Conservation (phyloP, 1,284 basidiomycete genomes). For the Ustilago esculenta region DNA sequence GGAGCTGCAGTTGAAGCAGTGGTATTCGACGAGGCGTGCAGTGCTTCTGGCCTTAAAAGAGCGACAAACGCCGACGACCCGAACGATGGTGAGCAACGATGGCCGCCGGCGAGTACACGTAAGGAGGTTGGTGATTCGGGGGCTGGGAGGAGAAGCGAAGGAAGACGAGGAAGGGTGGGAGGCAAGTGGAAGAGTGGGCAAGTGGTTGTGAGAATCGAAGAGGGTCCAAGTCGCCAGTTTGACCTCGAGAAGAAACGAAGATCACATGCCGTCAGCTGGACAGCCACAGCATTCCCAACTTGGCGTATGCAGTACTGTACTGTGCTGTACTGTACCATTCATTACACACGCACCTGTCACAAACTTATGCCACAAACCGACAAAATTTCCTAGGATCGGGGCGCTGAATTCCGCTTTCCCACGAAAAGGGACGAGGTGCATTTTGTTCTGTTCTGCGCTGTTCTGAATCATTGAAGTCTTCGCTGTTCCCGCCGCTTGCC, state of each 20-base stretch:
- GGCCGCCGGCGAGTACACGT: slow-evolving; percentile 15
- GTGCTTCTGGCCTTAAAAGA: slow-evolving; percentile 5
- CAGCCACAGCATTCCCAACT: no score
- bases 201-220: not conserved
- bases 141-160: not conserved
- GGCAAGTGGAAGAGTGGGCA: not conserved
- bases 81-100: slow-evolving; percentile 10
- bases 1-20: slow-evolving; percentile 5
- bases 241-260: not conserved
- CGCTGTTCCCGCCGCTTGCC: no score
- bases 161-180: not conserved
- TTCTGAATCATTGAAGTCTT: no score
- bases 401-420: not conserved
- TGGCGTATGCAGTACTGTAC: no score
- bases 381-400: not conserved
- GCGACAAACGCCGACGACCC: slow-evolving; percentile 32
- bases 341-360: not conserved
- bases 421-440: no score
- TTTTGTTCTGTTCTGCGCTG: no score
- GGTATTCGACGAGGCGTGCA: not conserved
- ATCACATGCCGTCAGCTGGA: slow-evolving; percentile 1
- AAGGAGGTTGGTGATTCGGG: not conserved
- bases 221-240: not conserved
- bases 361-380: no score
- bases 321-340: no score